Evolutionary conservation across 139 green algal genomes (phyloP).

Genomic region (Chlamydomonas schloesseri): DNA sequence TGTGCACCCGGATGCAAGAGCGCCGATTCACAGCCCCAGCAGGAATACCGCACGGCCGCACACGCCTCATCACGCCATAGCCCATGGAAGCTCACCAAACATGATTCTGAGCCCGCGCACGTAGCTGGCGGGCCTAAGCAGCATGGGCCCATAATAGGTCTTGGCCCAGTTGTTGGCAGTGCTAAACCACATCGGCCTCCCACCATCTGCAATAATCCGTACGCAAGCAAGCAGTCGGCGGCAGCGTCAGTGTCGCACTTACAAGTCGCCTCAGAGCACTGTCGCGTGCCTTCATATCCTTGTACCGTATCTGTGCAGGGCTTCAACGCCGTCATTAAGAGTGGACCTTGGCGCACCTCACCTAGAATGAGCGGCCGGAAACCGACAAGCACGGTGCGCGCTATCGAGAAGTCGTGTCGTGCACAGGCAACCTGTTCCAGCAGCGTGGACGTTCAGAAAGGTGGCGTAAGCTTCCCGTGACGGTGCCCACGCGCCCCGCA

Average conservation of each 20-base stretch:
- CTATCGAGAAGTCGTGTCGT: not conserved
- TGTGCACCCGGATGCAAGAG: too few species aligned
- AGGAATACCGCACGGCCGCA: too few species aligned
- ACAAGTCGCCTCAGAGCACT: too few species aligned
- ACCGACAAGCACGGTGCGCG: slow-evolving; percentile 63
- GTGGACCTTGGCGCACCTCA: too few species aligned
- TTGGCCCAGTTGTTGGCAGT: slow-evolving; percentile 74
- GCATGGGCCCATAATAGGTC: slow-evolving; percentile 61
- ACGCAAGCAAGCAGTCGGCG: not conserved
- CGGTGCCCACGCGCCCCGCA: too few species aligned
- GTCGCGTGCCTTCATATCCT: too few species aligned
- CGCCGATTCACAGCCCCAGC: too few species aligned
- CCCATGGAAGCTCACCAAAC: slow-evolving; percentile 62
- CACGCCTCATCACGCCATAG: not conserved
- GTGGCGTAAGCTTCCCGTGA: too few species aligned
- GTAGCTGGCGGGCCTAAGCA: slow-evolving; percentile 71
- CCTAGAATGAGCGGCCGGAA: slow-evolving; percentile 66
- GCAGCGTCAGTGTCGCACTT: too few species aligned
- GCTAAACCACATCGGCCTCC: slow-evolving; percentile 59
- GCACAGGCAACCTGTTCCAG: slow-evolving; percentile 11
- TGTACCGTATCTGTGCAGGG: too few species aligned
- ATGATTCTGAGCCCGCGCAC: slow-evolving; percentile 62
- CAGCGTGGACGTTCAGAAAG: too few species aligned
- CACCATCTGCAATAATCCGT: slow-evolving; percentile 13
- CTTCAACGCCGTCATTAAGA: too few species aligned